Percentiles rank a stretch among this genome's conserved stretches.
Conservation (phyloP, 352 stramenopile genomes). For the Phytophthora lateralis region DNA sequence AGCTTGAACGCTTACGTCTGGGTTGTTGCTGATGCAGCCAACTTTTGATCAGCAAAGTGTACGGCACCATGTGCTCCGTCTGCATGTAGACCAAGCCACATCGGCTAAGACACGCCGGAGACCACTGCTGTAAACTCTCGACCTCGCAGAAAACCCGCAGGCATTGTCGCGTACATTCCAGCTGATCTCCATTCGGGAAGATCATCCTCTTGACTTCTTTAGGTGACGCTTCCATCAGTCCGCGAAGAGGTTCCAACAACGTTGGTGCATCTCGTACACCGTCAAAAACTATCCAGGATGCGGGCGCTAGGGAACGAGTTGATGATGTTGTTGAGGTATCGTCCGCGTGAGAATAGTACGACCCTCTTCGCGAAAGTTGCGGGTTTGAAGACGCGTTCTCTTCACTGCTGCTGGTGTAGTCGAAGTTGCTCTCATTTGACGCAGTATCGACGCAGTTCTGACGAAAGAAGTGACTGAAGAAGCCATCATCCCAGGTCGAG, state of each 20-base stretch:
- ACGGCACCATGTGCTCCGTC: conserved; percentile 50
- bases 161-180: conserved; percentile 39
- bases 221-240: conserved; percentile 25
- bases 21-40: conserved; percentile 45
- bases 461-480: conserved; percentile 61
- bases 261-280: conserved; percentile 33
- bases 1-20: conserved; percentile 16
- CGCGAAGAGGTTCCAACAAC: conserved; percentile 51
- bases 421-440: conserved; percentile 14
- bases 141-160: conserved; percentile 67
- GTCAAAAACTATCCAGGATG: conserved; percentile 74
- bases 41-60: conserved; percentile 72
- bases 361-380: conserved; percentile 11
- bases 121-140: conserved; percentile 58
- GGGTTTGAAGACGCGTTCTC: conserved; percentile 1
- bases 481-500: conserved; percentile 60
- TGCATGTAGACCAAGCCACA: conserved; percentile 70
- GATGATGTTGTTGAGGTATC: conserved; percentile 1
- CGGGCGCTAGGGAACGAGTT: conserved; percentile 25
- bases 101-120: conserved; percentile 47
- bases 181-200: conserved; percentile 67
- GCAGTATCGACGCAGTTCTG: conserved; percentile 42
- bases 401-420: conserved; percentile 10
- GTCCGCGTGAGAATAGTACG: conserved; percentile 1
- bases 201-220: conserved; percentile 25